Conservation (phyloP, 176 grass and related monocot species). For the Panicum miliaceum region DNA sequence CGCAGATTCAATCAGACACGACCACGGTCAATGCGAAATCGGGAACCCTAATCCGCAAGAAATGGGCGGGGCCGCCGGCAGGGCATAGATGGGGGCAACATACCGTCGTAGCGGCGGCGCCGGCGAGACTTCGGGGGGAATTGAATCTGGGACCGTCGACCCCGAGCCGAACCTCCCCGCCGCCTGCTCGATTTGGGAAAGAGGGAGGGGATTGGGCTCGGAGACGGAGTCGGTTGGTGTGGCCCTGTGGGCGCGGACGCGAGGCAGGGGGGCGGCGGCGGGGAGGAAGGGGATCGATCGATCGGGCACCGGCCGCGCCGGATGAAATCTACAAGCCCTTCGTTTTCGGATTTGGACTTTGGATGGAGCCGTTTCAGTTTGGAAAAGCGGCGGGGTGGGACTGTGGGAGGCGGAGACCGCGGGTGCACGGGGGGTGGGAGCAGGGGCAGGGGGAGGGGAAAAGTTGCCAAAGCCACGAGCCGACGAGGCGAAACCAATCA, state of each 20-base stretch:
- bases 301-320: background rate
- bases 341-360: background rate
- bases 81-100: background rate
- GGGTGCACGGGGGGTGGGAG: background rate
- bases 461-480: background rate
- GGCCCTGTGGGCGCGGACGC: background rate
- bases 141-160: conserved; percentile 6
- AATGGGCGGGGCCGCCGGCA: background rate
- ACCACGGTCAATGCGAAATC: background rate
- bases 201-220: background rate
- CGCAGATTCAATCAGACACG: background rate
- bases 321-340: background rate
- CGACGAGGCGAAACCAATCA: background rate
- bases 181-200: background rate
- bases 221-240: background rate
- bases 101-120: conserved; percentile 23
- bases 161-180: background rate
- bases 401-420: background rate
- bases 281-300: background rate
- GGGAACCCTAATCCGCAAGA: conserved; percentile 38
- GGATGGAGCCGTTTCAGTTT: background rate
- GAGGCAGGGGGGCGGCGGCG: background rate
- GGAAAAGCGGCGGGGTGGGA: background rate
- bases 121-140: background rate
- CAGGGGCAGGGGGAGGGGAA: too few relatives aligned